Conservation (phyloP, 23 red algal genomes). For the Agarophyton chilense region DNA sequence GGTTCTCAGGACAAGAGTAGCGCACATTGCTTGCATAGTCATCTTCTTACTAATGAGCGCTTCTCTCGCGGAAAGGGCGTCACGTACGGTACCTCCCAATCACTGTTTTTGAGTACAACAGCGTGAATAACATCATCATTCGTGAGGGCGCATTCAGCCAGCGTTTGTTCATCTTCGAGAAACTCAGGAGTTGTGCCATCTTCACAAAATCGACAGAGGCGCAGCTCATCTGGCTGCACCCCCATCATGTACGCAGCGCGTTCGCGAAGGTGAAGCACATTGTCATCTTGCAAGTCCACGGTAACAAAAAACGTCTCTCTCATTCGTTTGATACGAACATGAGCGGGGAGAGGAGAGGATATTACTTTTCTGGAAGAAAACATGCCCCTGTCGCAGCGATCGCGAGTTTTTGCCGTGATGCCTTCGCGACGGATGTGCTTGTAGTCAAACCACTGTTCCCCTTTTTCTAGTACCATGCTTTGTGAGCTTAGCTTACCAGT, state of each 20-base stretch:
- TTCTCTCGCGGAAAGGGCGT: slow-evolving; percentile 13
- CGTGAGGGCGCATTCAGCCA: slow-evolving; percentile 7
- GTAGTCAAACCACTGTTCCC: too few relatives aligned
- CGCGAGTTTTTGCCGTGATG: too few relatives aligned
- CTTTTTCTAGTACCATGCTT: too few relatives aligned
- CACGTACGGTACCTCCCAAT: slow-evolving; percentile 43
- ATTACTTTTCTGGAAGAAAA: neutral
- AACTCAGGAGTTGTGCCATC: slow-evolving; percentile 8
- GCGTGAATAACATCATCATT: slow-evolving; percentile 41
- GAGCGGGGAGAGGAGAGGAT: neutral
- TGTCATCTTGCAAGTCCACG: slow-evolving; percentile 32
- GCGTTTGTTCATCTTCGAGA: slow-evolving; percentile 27
- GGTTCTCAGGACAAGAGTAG: neutral
- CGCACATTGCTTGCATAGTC: neutral
- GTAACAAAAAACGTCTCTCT: slow-evolving; percentile 36
- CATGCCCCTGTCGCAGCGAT: too few relatives aligned
- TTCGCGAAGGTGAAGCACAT: slow-evolving; percentile 8
- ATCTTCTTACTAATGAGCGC: neutral
- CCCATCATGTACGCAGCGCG: slow-evolving; percentile 24
- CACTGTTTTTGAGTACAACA: neutral
- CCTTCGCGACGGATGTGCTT: too few relatives aligned
- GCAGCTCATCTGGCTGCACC: slow-evolving; percentile 12
- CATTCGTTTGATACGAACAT: slow-evolving; percentile 51
- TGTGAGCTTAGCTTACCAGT: too few relatives aligned
- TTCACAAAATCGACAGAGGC: slow-evolving; percentile 18